Conservation (phyloP, 345 rosid genomes). For the Populus nigra region DNA sequence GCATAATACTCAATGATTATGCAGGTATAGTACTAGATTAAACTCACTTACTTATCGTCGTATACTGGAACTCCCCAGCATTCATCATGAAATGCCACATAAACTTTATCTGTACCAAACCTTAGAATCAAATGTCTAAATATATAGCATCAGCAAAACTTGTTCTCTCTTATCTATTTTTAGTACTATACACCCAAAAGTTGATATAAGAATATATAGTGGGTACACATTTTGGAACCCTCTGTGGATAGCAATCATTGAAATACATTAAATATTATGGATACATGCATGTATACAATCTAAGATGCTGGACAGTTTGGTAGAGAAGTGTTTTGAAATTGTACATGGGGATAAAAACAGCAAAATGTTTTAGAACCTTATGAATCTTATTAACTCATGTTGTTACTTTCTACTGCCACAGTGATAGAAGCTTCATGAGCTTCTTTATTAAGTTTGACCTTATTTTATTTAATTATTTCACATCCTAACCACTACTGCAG, state of each 20-base stretch:
- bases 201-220: not conserved
- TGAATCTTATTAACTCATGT: not conserved
- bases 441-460: not conserved
- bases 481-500: not conserved
- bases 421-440: not conserved
- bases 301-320: not conserved
- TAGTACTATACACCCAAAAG: not conserved
- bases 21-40: not conserved
- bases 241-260: not conserved
- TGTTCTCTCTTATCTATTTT: not conserved
- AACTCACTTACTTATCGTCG: constrained; percentile 71
- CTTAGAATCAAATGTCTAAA: not conserved
- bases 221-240: not conserved
- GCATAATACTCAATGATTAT: not conserved
- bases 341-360: not conserved
- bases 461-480: not conserved
- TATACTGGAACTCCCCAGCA: constrained; percentile 95
- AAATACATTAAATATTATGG: not conserved
- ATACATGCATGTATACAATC: not conserved
- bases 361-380: not conserved
- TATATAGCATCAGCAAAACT: not conserved
- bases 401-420: not conserved
- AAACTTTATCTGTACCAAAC: constrained; percentile 60
- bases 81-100: constrained; percentile 90
- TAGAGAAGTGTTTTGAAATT: not conserved